These are phyloP conservation scores for Nakazawaea anatomiae DNA, from an alignment of 805 yeast species.

Conservation along the genomic window DNA sequence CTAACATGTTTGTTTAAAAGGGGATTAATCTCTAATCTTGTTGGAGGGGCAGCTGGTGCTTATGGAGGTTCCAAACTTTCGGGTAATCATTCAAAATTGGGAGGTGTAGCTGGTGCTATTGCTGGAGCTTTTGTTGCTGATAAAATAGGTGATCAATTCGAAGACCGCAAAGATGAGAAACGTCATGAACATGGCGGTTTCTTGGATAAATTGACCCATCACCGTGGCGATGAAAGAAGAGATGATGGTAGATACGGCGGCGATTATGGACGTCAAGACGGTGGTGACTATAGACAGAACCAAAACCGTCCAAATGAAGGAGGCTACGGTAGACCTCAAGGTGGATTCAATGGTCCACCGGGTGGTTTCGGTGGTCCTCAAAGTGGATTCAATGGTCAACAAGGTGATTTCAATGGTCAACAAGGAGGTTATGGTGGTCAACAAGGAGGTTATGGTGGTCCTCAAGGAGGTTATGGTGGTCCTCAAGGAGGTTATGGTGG, in stretches of 20 bases:
- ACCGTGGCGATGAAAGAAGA: slow-evolving; percentile 7
- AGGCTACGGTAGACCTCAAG: slow-evolving; percentile 15
- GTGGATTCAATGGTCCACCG: slow-evolving; percentile 3
- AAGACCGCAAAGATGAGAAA: slow-evolving; percentile 16
- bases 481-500: slow-evolving; percentile 13
- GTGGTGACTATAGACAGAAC: slow-evolving; percentile 1
- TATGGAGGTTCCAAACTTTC: slow-evolving; percentile 41
- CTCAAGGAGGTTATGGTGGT: slow-evolving; percentile 10
- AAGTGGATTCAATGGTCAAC: slow-evolving; percentile 10
- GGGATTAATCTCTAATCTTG: slow-evolving; percentile 37
- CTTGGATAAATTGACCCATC: not conserved
- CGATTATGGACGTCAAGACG: slow-evolving; percentile 15
- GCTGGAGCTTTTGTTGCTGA: slow-evolving; percentile 51
- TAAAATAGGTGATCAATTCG: slow-evolving; percentile 37
- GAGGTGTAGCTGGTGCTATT: slow-evolving; percentile 47
- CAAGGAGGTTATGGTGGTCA: slow-evolving; percentile 11
- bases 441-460: slow-evolving; percentile 9
- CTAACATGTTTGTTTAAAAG: slow-evolving; percentile 14
- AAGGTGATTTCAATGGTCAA: slow-evolving; percentile 9
- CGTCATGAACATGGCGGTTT: not conserved
- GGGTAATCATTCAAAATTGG: slow-evolving; percentile 34
- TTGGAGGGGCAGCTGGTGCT: slow-evolving; percentile 52
- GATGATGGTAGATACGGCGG: slow-evolving; percentile 12
- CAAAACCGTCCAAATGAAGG: slow-evolving; percentile 10
- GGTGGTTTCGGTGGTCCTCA: slow-evolving; percentile 11